Base-by-base conservation (phyloP, 2,329 filamentous ascomycete species). In the Botrytis cinerea region DNA sequence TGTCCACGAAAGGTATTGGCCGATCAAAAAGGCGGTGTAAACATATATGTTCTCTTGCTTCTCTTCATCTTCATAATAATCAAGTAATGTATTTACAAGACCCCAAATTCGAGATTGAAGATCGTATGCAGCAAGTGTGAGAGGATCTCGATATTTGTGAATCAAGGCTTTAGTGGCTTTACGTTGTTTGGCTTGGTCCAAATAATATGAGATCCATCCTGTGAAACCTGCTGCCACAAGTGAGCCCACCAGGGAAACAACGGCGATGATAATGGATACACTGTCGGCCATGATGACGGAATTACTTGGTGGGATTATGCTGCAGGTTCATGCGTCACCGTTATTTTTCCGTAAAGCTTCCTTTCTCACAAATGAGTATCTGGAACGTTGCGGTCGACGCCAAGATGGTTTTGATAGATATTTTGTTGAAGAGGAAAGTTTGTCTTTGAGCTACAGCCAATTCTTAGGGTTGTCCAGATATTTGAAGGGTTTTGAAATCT, bases 81-180 rank as follows among this genome's bases (percentile, higher is more conserved):
- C 40, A 20, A 79, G 75, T 28, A 79, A 73, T 2, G 64, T 22
- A 60, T 77, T 73, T 46, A 77, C 75, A 48, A 78, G 71, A 54
- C 77, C 77, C 40, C 54, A 79, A 9, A 79, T 54, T 43, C 78
- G 71, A 48, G 78, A 79, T 59, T 79, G 77, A 2, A 79, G 75
- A 51, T 79, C 77, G 38, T 63, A 77, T 10, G 77, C 75, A 3
- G 78, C 78, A 25, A 79, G 73, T 43, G 74, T 75, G 28, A 79
- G 74, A 64, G 78, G 78, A 63, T 79, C 78, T 70, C 77, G 71
- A 63, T 79, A 79, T 76, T 79, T 79, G 64, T 77, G 77, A 18
- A 79, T 74, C 10, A 79, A 57, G 28, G 75, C 74, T 72, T 77
- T 78, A 28, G 78, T 74, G 64, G 76, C 78, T 51, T 75, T 71